A percentile compares a stretch with the other conserved stretches of the same genome.
Conservation (phyloP, 257 asterid genomes). For the Nemophila menziesii region DNA sequence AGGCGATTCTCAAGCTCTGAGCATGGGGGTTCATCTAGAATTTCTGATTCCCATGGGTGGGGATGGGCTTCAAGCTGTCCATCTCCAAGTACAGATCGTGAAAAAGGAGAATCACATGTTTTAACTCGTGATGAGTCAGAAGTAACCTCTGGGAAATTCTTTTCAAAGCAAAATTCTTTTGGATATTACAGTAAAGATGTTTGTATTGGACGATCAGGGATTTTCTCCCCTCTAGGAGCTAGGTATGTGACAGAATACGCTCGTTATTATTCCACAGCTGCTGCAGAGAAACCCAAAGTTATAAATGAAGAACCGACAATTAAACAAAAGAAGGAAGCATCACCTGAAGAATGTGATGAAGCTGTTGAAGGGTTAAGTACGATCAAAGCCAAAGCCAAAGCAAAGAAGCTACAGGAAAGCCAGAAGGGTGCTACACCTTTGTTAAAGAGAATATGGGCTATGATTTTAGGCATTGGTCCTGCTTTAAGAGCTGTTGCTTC, state of each 20-base stretch:
- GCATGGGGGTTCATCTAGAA: conserved; percentile 24
- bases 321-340: conserved; percentile 79
- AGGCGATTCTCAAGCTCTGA: conserved; percentile 34
- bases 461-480: conserved; percentile 86
- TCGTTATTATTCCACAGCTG: conserved; percentile 50
- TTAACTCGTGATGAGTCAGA: conserved; percentile 18
- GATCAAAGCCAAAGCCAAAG: conserved; percentile 81
- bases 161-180: conserved; percentile 15
- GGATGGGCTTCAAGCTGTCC: conserved; percentile 24
- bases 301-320: conserved; percentile 40
- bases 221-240: conserved; percentile 28
- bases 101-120: conserved; percentile 22
- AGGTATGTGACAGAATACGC: conserved; percentile 34
- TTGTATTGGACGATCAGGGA: conserved; percentile 26
- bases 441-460: conserved; percentile 63
- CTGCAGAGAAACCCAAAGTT: conserved; percentile 53
- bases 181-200: conserved; percentile 21
- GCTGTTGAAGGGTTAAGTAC: conserved; percentile 92
- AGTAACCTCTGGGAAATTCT: conserved; percentile 15
- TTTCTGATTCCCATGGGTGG: conserved; percentile 32
- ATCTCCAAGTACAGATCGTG: conserved; percentile 21
- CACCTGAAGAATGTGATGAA: conserved; percentile 97
- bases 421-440: conserved; percentile 41
- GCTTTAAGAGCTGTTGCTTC: conserved; percentile 82
- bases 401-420: conserved; percentile 75